These are phyloP conservation scores for Xylariaceae sp. DNA, from an alignment of 2,329 filamentous ascomycete genomes.

Conservation along the genomic window DNA sequence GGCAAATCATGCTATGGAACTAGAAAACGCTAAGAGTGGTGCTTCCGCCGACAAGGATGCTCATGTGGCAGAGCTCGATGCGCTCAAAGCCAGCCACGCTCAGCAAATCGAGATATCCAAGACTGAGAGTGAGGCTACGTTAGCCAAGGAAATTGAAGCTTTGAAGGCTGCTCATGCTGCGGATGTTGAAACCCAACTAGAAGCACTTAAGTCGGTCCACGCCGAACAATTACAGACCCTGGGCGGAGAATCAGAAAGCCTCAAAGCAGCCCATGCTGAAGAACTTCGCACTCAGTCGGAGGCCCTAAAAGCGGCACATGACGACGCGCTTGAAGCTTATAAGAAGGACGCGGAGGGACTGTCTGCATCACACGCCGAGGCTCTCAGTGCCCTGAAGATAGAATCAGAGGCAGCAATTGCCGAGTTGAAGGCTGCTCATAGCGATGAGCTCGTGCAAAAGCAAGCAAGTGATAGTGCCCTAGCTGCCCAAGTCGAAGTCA, in stretches of 20 bases:
- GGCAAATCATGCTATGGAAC: conserved; percentile 54
- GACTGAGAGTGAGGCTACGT: conserved; percentile 36
- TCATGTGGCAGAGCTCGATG: conserved; percentile 47
- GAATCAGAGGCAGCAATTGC: conserved; percentile 17
- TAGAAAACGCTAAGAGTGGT: conserved; percentile 53
- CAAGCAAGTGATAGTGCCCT: conserved; percentile 21
- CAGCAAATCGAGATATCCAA: conserved; percentile 45
- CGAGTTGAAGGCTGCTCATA: conserved; percentile 28
- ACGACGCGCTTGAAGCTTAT: conserved; percentile 34
- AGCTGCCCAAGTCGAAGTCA: conserved; percentile 24
- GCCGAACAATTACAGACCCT: conserved; percentile 33
- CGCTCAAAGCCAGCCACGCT: conserved; percentile 51
- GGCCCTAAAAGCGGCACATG: conserved; percentile 32
- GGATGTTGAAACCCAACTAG: conserved; percentile 36
- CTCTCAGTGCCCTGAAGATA: conserved; percentile 18
- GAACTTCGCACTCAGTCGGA: conserved; percentile 31
- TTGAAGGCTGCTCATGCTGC: conserved; percentile 41
- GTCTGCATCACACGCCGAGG: conserved; percentile 26
- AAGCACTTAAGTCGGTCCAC: conserved; percentile 36
- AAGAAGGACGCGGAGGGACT: conserved; percentile 18
- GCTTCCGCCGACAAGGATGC: conserved; percentile 47
- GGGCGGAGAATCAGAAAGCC: conserved; percentile 32
- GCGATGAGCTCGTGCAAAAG: conserved; percentile 23
- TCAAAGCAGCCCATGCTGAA: conserved; percentile 21
- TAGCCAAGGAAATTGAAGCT: conserved; percentile 37